A percentile compares a stretch with the other conserved stretches of the same genome.
phyloP scores from a whole-genome alignment of 495 filamentous ascomycete species.

The Jackrogersella multiformis region DNA sequence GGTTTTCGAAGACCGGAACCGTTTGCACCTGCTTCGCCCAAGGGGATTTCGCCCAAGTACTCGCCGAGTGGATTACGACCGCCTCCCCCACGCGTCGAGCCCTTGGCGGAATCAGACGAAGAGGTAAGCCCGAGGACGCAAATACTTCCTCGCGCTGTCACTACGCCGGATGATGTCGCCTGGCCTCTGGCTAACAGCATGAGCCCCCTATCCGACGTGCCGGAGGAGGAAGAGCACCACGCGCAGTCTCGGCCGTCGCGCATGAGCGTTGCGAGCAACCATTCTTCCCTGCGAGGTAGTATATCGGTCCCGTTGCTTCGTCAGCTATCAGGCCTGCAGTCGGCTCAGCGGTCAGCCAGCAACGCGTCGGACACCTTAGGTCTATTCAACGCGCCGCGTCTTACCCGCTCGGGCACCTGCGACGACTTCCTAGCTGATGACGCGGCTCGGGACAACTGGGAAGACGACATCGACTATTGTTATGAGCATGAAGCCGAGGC shows the following conservation, averaged over 20 bases:
- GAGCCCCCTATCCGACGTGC: conserved; percentile 70
- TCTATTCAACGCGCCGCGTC: conserved; percentile 47
- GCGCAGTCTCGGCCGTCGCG: conserved; percentile 43
- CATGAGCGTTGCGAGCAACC: conserved; percentile 53
- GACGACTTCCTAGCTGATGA: conserved; percentile 55
- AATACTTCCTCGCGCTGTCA: conserved; percentile 51
- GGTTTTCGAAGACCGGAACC: conserved; percentile 55
- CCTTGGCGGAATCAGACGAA: conserved; percentile 42
- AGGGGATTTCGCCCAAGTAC: conserved; percentile 10
- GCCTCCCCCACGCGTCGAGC: conserved; percentile 41
- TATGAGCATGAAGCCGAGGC: conserved; percentile 93
- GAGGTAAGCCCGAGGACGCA: conserved; percentile 42
- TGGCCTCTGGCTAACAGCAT: conserved; percentile 59
- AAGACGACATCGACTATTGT: conserved; percentile 93
- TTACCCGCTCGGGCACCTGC: conserved; percentile 41
- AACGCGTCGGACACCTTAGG: conserved; percentile 58
- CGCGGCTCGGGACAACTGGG: conserved; percentile 70
- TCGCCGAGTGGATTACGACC: conserved; percentile 25
- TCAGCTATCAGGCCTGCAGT: conserved; percentile 45
- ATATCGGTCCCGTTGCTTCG: conserved; percentile 59
- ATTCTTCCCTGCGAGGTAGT: conserved; percentile 56
- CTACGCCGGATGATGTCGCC: conserved; percentile 60
- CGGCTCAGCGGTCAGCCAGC: conserved; percentile 51
- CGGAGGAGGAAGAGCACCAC: conserved; percentile 73
- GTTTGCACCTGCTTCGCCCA: conserved; percentile 41